Evolutionary conservation across 257 asterid species (phyloP).

Genomic region (Nicotiana noctiflora): DNA sequence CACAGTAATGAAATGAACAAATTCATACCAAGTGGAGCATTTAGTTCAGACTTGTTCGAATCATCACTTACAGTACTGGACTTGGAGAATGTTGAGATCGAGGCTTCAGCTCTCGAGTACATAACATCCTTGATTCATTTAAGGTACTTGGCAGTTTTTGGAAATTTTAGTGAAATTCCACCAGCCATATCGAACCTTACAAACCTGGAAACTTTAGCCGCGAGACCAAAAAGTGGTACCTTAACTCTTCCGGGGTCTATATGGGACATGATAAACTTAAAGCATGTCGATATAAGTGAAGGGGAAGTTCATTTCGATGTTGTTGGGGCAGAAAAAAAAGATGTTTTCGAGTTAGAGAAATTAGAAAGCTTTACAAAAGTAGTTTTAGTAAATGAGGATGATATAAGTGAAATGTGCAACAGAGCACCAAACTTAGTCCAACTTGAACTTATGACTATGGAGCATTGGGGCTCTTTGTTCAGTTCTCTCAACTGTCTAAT

Average conservation of each 20-base stretch:
- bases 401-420: neutral
- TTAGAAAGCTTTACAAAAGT: neutral
- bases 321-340: neutral
- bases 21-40: neutral
- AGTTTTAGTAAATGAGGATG: neutral
- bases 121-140: neutral
- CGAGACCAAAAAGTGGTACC: neutral
- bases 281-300: neutral
- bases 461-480: neutral
- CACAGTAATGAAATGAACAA: neutral
- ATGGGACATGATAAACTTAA: slow-evolving; percentile 9
- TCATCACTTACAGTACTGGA: neutral
- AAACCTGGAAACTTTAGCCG: neutral
- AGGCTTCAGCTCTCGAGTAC: neutral
- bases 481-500: neutral
- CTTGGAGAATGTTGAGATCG: neutral
- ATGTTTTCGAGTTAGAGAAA: neutral
- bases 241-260: neutral
- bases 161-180: neutral
- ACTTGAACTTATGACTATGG: neutral
- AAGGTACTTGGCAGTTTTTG: neutral
- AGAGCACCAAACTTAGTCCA: slow-evolving; percentile 4
- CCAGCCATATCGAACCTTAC: neutral
- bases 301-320: neutral
- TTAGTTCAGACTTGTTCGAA: neutral